These are phyloP conservation scores for Monosporozyma aerobia DNA, from an alignment of 805 yeast species.

Conservation along the genomic window DNA sequence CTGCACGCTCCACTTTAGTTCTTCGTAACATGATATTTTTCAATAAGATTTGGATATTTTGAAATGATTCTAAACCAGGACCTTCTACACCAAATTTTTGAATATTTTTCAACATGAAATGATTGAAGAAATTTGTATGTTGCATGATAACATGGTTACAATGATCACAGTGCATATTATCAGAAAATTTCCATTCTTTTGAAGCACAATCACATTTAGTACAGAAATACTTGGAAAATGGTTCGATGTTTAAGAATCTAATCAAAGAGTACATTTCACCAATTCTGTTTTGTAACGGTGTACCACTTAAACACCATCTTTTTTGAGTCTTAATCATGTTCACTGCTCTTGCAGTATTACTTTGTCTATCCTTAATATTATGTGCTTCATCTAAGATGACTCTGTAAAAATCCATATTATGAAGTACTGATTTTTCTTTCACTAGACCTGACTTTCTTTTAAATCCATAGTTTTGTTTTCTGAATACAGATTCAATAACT, in stretches of 20 bases:
- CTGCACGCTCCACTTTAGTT: constrained; percentile 93
- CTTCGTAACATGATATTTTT: constrained; percentile 84
- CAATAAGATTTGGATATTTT: constrained; percentile 62
- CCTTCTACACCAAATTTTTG: constrained; percentile 77
- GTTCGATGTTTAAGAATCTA: constrained; percentile 72
- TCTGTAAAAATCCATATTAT: constrained; percentile 66
- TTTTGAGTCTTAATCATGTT: constrained; percentile 61
- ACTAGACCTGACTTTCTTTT: constrained; percentile 59
- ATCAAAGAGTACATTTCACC: constrained; percentile 94
- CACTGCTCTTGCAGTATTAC: constrained; percentile 90
- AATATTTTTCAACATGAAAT: constrained; percentile 88
- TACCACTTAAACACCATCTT: constrained; percentile 90
- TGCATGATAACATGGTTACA: constrained; percentile 94
- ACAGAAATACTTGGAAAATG: constrained; percentile 85
- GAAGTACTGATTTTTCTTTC: constrained; percentile 69
- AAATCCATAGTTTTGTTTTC: constrained; percentile 80
- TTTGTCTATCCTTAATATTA: constrained; percentile 88
- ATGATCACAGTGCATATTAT: constrained; percentile 70
- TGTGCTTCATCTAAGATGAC: constrained; percentile 95
- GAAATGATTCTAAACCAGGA: constrained; percentile 71
- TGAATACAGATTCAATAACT: constrained; percentile 74
- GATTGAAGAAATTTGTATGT: constrained; percentile 92
- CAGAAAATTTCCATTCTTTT: constrained; percentile 75
- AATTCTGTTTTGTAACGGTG: constrained; percentile 91
- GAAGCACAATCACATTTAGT: constrained; percentile 85